Conservation (phyloP, 78 protist species). For the Dictyostelium intermedium region DNA sequence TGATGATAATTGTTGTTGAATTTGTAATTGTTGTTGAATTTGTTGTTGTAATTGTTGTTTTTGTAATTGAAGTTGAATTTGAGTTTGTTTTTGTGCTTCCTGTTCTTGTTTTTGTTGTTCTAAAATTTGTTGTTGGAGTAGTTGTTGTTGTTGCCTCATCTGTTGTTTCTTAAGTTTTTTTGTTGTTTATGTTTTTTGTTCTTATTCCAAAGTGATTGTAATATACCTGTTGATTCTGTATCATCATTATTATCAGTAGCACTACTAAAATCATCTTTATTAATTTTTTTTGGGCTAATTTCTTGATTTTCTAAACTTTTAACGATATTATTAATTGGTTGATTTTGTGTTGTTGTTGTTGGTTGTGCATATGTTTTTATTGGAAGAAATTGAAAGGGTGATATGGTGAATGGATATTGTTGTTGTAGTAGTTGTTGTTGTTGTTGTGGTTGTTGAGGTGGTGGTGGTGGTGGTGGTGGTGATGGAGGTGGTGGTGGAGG, state of each 20-base stretch:
- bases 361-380: neutral
- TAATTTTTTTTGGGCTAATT: neutral
- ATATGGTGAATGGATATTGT: neutral
- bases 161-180: neutral
- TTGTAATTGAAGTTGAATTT: conserved; percentile 3
- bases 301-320: neutral
- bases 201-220: neutral
- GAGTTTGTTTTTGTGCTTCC: neutral
- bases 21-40: conserved; percentile 9
- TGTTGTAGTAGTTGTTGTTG: neutral
- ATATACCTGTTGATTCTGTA: neutral
- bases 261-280: no score
- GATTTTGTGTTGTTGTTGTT: neutral
- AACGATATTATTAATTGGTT: neutral
- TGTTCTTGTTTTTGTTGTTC: neutral
- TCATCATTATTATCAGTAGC: neutral
- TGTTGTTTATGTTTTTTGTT: neutral
- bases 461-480: neutral
- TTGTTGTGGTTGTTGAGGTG: neutral
- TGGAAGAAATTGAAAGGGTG: neutral
- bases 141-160: conserved; percentile 1
- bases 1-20: neutral
- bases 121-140: neutral
- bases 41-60: neutral
- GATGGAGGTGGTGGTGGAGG: conserved; percentile 4